These are phyloP conservation scores for Theileria orientalis DNA, from an alignment of 169 alveolate species.

Conservation along the genomic window DNA sequence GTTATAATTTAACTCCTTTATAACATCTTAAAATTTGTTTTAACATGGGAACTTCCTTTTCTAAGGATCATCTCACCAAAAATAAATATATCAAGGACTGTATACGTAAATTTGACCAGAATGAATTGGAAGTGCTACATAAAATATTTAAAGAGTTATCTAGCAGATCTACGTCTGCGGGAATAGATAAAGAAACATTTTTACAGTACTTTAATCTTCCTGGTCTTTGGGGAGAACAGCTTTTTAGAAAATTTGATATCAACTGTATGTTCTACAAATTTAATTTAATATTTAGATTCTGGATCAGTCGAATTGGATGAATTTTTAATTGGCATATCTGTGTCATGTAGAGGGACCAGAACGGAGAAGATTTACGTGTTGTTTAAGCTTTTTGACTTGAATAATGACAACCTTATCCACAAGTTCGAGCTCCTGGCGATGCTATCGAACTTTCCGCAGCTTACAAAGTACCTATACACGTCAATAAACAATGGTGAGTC, in stretches of 20 bases:
- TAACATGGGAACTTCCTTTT: conserved; percentile 9
- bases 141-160: conserved; percentile 79
- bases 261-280: conserved; percentile 37
- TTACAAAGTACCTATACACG: conserved; percentile 63
- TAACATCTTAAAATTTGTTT: too few species aligned
- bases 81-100: conserved; percentile 33
- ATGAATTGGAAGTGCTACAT: conserved; percentile 69
- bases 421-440: conserved; percentile 83
- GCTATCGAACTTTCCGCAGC: conserved; percentile 82
- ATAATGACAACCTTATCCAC: conserved; percentile 76
- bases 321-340: conserved; percentile 78
- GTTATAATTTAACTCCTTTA: too few species aligned
- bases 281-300: conserved; percentile 37
- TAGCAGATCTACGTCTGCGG: conserved; percentile 69
- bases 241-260: conserved; percentile 74
- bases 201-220: conserved; percentile 84
- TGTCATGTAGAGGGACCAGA: conserved; percentile 85
- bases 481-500: conserved; percentile 38
- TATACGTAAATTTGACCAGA: conserved; percentile 65
- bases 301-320: conserved; percentile 82
- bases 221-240: conserved; percentile 87
- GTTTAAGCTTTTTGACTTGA: conserved; percentile 82
- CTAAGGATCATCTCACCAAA: conserved; percentile 14
- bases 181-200: conserved; percentile 84
- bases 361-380: conserved; percentile 78